Evolutionary conservation across 2,329 filamentous ascomycete genomes (phyloP).

Genomic region (Ampelomyces quisqualis): DNA sequence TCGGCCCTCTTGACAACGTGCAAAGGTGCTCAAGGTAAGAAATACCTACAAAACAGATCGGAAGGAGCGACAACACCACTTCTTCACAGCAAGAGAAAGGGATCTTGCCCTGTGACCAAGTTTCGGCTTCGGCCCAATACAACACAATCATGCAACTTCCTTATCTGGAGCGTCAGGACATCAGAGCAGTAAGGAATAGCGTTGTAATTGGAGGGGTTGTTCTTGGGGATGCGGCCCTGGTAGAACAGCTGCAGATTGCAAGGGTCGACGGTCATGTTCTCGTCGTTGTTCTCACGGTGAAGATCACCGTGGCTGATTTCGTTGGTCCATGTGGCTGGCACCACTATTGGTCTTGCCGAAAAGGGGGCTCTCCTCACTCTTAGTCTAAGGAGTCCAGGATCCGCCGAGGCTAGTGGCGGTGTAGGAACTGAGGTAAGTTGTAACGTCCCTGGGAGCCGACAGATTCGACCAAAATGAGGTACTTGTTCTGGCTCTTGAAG

Average conservation of each 20-base stretch:
- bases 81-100: background rate
- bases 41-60: conserved; percentile 1
- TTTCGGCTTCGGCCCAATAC: too few relatives aligned
- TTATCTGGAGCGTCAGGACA: conserved; percentile 52
- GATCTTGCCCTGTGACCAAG: too few relatives aligned
- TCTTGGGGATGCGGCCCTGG: conserved; percentile 56
- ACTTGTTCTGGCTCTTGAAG: conserved; percentile 56
- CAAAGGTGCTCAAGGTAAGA: background rate
- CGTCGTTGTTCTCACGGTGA: conserved; percentile 57
- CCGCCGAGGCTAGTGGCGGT: conserved; percentile 60
- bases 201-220: conserved; percentile 48
- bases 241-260: conserved; percentile 67
- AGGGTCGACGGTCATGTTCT: conserved; percentile 63
- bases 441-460: conserved; percentile 60
- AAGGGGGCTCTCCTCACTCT: conserved; percentile 59
- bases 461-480: conserved; percentile 69
- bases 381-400: conserved; percentile 60
- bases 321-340: conserved; percentile 64
- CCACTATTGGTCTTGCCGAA: conserved; percentile 67
- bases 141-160: background rate
- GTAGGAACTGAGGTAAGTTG: conserved; percentile 69
- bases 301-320: conserved; percentile 68
- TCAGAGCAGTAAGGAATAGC: conserved; percentile 57
- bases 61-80: background rate
- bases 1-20: background rate